Base-by-base conservation (phyloP, 108 stramenopile species). In the Fragilaria radians region DNA sequence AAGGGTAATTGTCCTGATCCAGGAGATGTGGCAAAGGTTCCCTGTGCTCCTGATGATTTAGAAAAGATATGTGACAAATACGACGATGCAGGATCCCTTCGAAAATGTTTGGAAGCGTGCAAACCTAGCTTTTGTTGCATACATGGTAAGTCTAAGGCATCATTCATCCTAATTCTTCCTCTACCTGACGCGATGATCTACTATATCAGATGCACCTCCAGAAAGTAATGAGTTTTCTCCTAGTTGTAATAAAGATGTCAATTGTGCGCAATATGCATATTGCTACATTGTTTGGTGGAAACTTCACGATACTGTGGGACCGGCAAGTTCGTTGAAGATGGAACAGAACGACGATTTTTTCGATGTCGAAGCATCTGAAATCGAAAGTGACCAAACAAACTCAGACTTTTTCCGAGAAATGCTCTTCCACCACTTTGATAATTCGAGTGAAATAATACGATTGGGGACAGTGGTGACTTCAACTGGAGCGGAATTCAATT, bases 291-390 rank as follows among this genome's bases (percentile, higher is more conserved):
- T 56, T 47, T 69, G 68, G 68, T 69, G 68, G 68, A 69, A 69
- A 17, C 29, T 69, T 5, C 28, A 28, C 17, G 68, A 69, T 47
- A 69, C 62, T 5, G 46, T 69, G 7, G 68, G 68, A 5, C 68
- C 68, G 5, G 66, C 66, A 7, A 54, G 32, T 33, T 36, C 53
- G 17, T 33, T 67, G 11, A 28, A 48, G 5, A 2, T 62, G 19
- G 34, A 70, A 9, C 78, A 79, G 57, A 74, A 72, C 50, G 78
- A 79, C 60, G 65, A 66, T 11, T 79, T 79, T 62, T 79, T 67
- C 52, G 62, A 74, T 62, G 50, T 72, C 30, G 66, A 24, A n/a
- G 36, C 36, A 42, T 42, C 36, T 11, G 14, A 7, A 42, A 57
- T 57, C 3, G 23, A 34, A 21, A 32, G 22, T 19, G 33, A 36